Evolutionary conservation across 345 rosid species (phyloP).

Genomic region (Citrus unshiu): DNA sequence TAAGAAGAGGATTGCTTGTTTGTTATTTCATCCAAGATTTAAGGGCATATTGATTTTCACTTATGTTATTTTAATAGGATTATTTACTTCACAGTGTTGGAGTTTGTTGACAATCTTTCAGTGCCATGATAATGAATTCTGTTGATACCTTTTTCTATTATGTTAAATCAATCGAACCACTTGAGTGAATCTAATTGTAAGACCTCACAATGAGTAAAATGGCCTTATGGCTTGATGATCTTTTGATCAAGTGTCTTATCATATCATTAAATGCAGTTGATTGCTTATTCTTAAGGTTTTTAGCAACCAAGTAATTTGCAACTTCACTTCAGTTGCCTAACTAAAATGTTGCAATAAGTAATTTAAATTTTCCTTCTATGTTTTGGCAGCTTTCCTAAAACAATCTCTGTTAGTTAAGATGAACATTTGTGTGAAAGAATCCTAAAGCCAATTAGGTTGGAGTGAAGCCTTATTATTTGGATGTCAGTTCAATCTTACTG

Average conservation of each 20-base stretch:
- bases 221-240: not conserved
- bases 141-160: not conserved
- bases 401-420: not conserved
- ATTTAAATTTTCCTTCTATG: not conserved
- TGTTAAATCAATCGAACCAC: not conserved
- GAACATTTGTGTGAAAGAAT: not conserved
- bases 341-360: not conserved
- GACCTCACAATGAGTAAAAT: not conserved
- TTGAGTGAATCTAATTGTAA: not conserved
- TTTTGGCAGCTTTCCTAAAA: not conserved
- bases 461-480: not conserved
- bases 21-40: not conserved
- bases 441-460: no score
- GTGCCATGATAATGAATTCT: not conserved
- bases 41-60: not conserved
- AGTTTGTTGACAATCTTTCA: not conserved
- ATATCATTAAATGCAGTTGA: not conserved
- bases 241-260: not conserved
- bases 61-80: not conserved
- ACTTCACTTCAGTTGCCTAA: not conserved
- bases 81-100: not conserved
- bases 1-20: conserved; percentile 29
- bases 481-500: not conserved
- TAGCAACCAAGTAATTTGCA: not conserved
- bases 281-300: not conserved